Evolutionary conservation across 257 asterid species (phyloP).

Genomic region (Nicotiana sylvestris): DNA sequence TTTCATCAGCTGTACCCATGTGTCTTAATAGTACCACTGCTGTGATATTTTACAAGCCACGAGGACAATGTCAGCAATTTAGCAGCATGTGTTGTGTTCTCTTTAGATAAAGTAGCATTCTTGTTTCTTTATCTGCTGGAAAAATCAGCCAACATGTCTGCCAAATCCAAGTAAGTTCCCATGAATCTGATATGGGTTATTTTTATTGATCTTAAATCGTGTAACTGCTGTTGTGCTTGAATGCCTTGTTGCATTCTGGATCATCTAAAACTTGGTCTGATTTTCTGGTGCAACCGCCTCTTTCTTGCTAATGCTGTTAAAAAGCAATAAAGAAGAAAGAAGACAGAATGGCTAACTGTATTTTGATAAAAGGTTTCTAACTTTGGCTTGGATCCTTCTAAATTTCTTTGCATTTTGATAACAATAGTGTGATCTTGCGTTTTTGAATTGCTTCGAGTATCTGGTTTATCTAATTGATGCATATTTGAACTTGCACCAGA

Average conservation of each 20-base stretch:
- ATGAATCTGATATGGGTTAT: slow-evolving; percentile 9
- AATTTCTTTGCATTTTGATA: background rate
- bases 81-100: background rate
- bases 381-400: background rate
- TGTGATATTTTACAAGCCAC: background rate
- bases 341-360: background rate
- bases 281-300: background rate
- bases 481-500: slow-evolving; percentile 30
- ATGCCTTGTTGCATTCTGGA: background rate
- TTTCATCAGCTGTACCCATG: background rate
- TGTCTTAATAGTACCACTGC: background rate
- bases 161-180: slow-evolving; percentile 69
- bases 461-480: slow-evolving; percentile 3
- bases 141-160: slow-evolving; percentile 41
- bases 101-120: background rate
- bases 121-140: background rate
- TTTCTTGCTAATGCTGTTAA: background rate
- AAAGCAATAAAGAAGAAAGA: background rate
- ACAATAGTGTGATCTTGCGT: background rate
- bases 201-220: background rate
- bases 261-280: background rate
- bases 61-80: too few species aligned
- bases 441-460: background rate
- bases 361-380: background rate
- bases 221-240: background rate